Percentiles rank a stretch among this genome's conserved stretches.
These are phyloP conservation scores for Rutstroemia sp. DNA, from an alignment of 2,329 filamentous ascomycete species.

Conservation along the genomic window DNA sequence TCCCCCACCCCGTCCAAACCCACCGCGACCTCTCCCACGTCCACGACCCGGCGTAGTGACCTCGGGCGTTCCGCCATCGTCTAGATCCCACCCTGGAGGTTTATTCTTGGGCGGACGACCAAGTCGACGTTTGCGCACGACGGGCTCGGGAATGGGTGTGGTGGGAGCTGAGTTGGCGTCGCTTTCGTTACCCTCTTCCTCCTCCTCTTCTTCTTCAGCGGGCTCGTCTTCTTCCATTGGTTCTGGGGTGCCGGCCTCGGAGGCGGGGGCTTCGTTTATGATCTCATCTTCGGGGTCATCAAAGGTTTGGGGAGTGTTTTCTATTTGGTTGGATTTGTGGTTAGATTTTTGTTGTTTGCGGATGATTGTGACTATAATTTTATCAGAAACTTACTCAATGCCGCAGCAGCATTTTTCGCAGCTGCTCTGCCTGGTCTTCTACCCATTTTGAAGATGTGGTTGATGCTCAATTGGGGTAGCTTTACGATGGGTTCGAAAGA, in stretches of 20 bases:
- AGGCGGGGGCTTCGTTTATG: conserved; percentile 33
- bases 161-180: conserved; percentile 37
- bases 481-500: not conserved
- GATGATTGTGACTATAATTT: conserved; percentile 14
- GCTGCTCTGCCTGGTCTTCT: conserved; percentile 46
- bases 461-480: not conserved
- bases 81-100: conserved; percentile 67
- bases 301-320: conserved; percentile 40
- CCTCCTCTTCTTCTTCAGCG: conserved; percentile 35
- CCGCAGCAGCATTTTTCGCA: conserved; percentile 45
- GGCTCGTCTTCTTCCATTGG: conserved; percentile 36
- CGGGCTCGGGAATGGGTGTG: conserved; percentile 37
- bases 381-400: conserved; percentile 38
- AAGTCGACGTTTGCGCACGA: conserved; percentile 63
- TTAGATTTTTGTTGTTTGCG: not conserved
- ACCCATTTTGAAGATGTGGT: conserved; percentile 27
- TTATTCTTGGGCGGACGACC: conserved; percentile 81
- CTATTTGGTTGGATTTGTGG: conserved; percentile 26
- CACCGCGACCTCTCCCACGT: conserved; percentile 58
- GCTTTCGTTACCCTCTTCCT: conserved; percentile 39
- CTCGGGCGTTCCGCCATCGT: conserved; percentile 41
- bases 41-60: conserved; percentile 38
- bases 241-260: conserved; percentile 23
- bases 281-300: conserved; percentile 39
- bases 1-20: conserved; percentile 45